Conservation (phyloP, 495 filamentous ascomycete species). For the Rhypophila decipiens region DNA sequence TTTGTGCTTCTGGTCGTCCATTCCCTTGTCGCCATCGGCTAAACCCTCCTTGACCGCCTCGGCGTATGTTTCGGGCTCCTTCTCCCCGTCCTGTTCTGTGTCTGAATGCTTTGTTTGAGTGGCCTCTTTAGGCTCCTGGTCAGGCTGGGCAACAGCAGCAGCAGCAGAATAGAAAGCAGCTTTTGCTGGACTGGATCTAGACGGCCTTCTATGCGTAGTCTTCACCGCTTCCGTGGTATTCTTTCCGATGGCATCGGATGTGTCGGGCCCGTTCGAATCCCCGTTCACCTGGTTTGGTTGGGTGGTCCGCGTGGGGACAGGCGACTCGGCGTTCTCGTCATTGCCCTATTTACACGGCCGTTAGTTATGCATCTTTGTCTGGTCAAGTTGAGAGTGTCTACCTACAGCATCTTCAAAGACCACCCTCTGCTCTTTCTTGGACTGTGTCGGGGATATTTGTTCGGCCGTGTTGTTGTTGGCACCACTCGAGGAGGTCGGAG, state of each 20-base stretch:
- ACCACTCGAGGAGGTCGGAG: background rate
- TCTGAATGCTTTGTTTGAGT: background rate
- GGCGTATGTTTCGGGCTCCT: conserved; percentile 1
- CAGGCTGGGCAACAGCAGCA: background rate
- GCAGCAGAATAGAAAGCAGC: background rate
- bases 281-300: background rate
- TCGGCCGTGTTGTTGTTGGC: background rate
- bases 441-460: background rate
- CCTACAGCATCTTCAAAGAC: background rate
- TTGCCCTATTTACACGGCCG: background rate
- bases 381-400: too few species aligned
- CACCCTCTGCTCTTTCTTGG: background rate
- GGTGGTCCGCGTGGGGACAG: background rate
- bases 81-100: background rate
- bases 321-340: background rate
- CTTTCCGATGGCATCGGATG: background rate
- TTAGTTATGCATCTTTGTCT: too few species aligned
- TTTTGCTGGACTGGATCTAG: too few species aligned
- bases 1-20: background rate
- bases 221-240: background rate
- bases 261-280: background rate
- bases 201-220: too few species aligned
- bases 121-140: background rate
- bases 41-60: background rate
- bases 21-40: background rate